phyloP scores from a whole-genome alignment of 2,329 filamentous ascomycete genomes.

The Fusarium brachygibbosum region DNA sequence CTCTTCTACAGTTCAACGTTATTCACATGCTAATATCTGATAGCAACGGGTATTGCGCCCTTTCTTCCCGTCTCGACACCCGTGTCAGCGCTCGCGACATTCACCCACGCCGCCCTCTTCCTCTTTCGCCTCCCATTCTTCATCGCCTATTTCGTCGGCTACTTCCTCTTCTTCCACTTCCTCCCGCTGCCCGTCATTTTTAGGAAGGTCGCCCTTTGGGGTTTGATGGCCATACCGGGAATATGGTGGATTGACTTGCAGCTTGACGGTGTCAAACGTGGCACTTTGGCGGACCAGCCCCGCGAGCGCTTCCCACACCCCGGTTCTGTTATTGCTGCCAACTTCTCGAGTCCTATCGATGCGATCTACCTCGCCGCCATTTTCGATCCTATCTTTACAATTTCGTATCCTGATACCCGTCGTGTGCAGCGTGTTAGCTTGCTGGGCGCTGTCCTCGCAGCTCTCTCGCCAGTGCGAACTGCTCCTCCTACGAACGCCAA shows the following conservation, averaged over 20 bases:
- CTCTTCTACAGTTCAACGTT: background rate
- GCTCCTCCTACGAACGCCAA: conserved; percentile 60
- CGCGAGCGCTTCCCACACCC: conserved; percentile 80
- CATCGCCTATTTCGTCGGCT: conserved; percentile 73
- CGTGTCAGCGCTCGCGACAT: conserved; percentile 71
- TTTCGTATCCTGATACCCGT: conserved; percentile 81
- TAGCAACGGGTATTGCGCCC: conserved; percentile 94
- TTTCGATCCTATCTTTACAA: conserved; percentile 95
- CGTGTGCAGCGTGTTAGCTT: conserved; percentile 84
- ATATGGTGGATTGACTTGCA: conserved; percentile 99
- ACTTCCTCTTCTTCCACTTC: conserved; percentile 87
- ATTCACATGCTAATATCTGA: conserved; percentile 22
- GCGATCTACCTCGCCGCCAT: conserved; percentile 94
- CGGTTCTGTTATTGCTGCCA: conserved; percentile 86
- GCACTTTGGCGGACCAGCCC: conserved; percentile 83
- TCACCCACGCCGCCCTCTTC: conserved; percentile 81
- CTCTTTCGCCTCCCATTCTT: conserved; percentile 84
- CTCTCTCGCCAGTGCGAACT: conserved; percentile 72
- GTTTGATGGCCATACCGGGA: conserved; percentile 86
- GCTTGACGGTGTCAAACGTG: conserved; percentile 94
- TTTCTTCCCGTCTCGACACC: conserved; percentile 86
- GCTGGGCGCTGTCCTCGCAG: conserved; percentile 78
- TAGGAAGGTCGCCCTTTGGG: conserved; percentile 90
- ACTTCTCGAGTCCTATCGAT: conserved; percentile 93
- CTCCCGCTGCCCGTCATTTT: conserved; percentile 73